Evolutionary conservation across 164 flowering plant genomes (phyloP), one percentile per base, ranked within the genome.

Genomic region (Nymphaea thermarum): DNA sequence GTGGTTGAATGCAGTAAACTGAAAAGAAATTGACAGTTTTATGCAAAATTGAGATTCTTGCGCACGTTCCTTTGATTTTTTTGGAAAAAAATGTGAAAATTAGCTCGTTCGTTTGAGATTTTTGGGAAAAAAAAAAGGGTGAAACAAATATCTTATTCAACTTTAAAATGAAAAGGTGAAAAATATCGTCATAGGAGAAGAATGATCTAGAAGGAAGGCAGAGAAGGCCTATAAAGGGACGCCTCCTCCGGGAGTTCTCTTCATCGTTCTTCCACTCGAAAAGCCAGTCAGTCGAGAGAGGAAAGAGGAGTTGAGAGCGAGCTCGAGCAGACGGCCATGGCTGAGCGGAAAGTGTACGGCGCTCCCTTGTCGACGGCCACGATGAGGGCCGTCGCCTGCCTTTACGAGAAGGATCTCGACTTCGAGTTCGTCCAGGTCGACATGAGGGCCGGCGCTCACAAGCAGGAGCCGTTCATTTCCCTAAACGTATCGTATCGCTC

Each of bases 391-490:
- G 6, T 77, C 44, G 79, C 76, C 12, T 69, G 68, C 43, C 61
- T 77, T n/a, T 25, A 66, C 43, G 82, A 80, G 71, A 74, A 75
- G 51, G 71, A 68, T 0, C 75, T 80, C 8, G 77, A 77, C 2
- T 77, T 65, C 59, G 80, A 80, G 44, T 59, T 72, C 41, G 75
- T 68, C 59, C 64, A 62, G 8, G 67, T 72, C 60, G 68, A 72
- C 63, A 53, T 68, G 67, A n/a, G 42, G 15, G 44, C 69, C 5
- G 79, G 77, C 6, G 80, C 71, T 8, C 77, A 83, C 80, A 83
- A 80, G 59, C 74, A 45, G 53, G 64, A 67, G 51, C 63, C 63
- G 43, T 67, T 59, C 44, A 14, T 60, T 43, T 67, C 70, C 42
- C 41, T 60, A 5, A 67, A 67, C 51, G 70, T 60, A 60, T 18